Evolutionary conservation across 2,329 filamentous ascomycete genomes (phyloP).

Genomic region (Stagonosporopsis vannaccii): DNA sequence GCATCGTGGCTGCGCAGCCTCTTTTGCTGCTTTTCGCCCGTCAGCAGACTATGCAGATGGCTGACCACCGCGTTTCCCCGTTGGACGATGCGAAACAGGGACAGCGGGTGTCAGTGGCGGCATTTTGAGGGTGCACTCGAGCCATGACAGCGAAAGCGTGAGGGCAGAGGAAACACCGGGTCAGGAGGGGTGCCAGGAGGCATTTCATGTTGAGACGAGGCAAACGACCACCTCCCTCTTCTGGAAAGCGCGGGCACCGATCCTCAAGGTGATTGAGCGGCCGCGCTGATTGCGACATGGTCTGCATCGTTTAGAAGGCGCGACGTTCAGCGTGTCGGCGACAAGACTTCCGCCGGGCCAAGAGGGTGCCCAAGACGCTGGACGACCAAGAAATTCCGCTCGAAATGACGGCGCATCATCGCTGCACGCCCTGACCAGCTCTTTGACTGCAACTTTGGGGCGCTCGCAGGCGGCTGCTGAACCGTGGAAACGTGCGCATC

Average conservation of each 20-base stretch:
- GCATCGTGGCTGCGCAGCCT: neutral
- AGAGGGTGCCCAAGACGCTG: conserved; percentile 10
- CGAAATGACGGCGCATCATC: conserved; percentile 9
- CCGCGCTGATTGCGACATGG: conserved; percentile 18
- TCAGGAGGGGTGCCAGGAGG: neutral
- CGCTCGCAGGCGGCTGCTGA: conserved; percentile 6
- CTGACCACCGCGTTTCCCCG: neutral
- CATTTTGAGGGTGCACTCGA: neutral
- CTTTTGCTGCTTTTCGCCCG: neutral
- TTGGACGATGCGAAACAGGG: neutral
- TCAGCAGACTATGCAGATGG: conserved; percentile 1
- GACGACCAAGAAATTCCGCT: conserved; percentile 15
- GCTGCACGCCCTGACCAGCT: conserved; percentile 14
- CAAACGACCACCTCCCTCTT: conserved; percentile 14
- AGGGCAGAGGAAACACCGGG: neutral
- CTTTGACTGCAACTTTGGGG: conserved; percentile 6
- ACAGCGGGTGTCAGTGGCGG: conserved; percentile 1
- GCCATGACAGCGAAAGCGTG: neutral
- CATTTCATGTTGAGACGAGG: conserved; percentile 5
- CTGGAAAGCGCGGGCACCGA: conserved; percentile 9
- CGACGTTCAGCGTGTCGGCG: conserved; percentile 14
- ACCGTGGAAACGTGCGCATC: conserved; percentile 16
- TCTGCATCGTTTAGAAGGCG: conserved; percentile 7
- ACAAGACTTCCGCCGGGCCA: conserved; percentile 19
- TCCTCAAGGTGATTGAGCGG: conserved; percentile 3